These are phyloP conservation scores for Aspergillus pseudonomiae DNA, from an alignment of 2,329 filamentous ascomycete genomes.

Conservation along the genomic window DNA sequence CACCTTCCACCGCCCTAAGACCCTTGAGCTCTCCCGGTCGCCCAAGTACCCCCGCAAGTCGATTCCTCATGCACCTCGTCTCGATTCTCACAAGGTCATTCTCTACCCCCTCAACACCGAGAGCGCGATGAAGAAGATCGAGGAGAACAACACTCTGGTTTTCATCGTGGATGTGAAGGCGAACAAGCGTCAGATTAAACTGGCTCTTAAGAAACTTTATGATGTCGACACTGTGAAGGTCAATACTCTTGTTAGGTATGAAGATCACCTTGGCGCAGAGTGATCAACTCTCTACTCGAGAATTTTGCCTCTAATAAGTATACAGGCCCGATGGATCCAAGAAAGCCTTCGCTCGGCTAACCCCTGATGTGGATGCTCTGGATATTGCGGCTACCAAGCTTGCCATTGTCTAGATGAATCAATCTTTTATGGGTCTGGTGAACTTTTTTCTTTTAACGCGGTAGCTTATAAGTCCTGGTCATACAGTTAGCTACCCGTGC, in stretches of 20 bases:
- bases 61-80: slow-evolving; percentile 82
- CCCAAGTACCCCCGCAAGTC: slow-evolving; percentile 98
- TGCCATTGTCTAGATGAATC: slow-evolving; percentile 78
- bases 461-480: slow-evolving; percentile 44
- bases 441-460: slow-evolving; percentile 44
- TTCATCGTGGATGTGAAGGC: slow-evolving; percentile 97
- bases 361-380: slow-evolving; percentile 94
- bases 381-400: slow-evolving; percentile 99
- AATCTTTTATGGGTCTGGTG: slow-evolving; percentile 50
- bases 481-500: slow-evolving; percentile 33
- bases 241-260: slow-evolving; percentile 96
- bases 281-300: not conserved
- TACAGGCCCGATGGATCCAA: slow-evolving; percentile 88
- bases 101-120: slow-evolving; percentile 99
- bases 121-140: slow-evolving; percentile 99
- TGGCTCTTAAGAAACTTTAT: slow-evolving; percentile 97
- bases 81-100: slow-evolving; percentile 97
- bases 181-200: slow-evolving; percentile 99
- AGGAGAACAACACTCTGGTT: slow-evolving; percentile 99
- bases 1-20: slow-evolving; percentile 98
- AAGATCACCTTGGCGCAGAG: slow-evolving; percentile 10
- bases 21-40: slow-evolving; percentile 82
- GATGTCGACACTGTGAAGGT: slow-evolving; percentile 98
- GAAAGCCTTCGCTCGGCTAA: slow-evolving; percentile 98
- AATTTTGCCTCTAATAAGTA: slow-evolving; percentile 8